Evolutionary conservation across 1,284 basidiomycete genomes (phyloP), one percentile per base, ranked within the genome.

Genomic region (Boletus sp.): DNA sequence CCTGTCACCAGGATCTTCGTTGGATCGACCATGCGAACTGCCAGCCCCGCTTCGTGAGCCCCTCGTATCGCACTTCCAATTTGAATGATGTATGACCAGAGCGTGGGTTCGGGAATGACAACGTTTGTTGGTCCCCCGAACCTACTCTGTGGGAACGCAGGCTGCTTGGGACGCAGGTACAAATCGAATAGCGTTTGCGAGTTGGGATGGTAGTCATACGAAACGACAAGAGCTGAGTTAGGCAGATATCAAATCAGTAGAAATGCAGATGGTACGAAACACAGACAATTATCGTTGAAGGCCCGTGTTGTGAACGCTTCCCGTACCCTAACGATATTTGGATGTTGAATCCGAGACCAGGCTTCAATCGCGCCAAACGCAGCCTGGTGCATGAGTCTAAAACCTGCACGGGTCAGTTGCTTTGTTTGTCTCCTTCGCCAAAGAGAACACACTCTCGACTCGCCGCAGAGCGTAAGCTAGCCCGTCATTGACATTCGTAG

Each of bases 251-350:
- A 53, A 44, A 57, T 41, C 23, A 32, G 30, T 20, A 45, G 44
- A 41, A 41, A 38, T 32, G 23, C 22, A 33, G 30, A 41, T 8
- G 33, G 32, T 49, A 35, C 27, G 27, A 42, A 41, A 41, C 13
- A 75, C 84, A 51, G 60, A 94, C 93, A 97, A 58, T 84, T 87
- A 65, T 98, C 96, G 51, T 85, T 84, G 68, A 99, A 99, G 0
- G 91, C 84, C 35, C 88, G 80, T 0, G 94, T 96, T 0, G 96
- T 98, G 71, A 99, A 99, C 0, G 95, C 96, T 68, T 99, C 96
- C 39, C 82, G 80, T 8, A 98, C 75, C 16, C 81, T 73, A 22
- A 96, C 82, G 54, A 99, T 88, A 58, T 82, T 85, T 0, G 96
- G 94, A 72, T 99, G 94, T 16, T 77, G 78, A 50, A 98, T 76